Evolutionary conservation across 352 stramenopile genomes (phyloP).

Genomic region (Blastocystis sp.): DNA sequence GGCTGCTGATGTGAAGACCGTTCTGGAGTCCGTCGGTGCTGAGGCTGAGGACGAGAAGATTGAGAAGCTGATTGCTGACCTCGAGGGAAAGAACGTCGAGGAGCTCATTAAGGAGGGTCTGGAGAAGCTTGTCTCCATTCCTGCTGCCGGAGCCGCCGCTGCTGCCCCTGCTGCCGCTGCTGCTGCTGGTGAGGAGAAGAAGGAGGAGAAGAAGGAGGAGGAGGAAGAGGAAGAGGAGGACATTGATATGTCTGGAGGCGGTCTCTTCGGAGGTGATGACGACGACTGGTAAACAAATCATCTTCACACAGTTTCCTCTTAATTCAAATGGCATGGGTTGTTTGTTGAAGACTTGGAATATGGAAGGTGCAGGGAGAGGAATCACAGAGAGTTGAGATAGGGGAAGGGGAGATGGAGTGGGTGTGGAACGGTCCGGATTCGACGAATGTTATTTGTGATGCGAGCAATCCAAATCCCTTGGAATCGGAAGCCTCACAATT

Average conservation of each 20-base stretch:
- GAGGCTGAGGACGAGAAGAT: constrained; percentile 72
- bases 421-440: too few relatives aligned
- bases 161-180: constrained; percentile 60
- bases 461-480: background rate
- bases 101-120: constrained; percentile 62
- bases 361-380: background rate
- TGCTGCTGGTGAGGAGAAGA: constrained; percentile 51
- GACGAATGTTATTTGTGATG: too few relatives aligned
- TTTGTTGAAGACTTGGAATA: background rate
- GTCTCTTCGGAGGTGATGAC: constrained; percentile 59
- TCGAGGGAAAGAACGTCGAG: constrained; percentile 69
- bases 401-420: too few relatives aligned
- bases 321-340: constrained; percentile 13
- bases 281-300: constrained; percentile 59
- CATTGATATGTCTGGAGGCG: constrained; percentile 60
- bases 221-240: constrained; percentile 64
- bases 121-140: constrained; percentile 60
- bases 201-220: constrained; percentile 60
- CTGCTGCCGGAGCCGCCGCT: constrained; percentile 18
- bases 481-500: background rate
- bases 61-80: constrained; percentile 63
- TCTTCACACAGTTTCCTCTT: constrained; percentile 4
- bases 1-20: constrained; percentile 76
- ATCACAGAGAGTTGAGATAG: too few relatives aligned
- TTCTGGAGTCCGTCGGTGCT: constrained; percentile 76